These are phyloP conservation scores for Cnidoscolus chayamansa DNA, from an alignment of 441 rosid genomes.

Conservation along the genomic window DNA sequence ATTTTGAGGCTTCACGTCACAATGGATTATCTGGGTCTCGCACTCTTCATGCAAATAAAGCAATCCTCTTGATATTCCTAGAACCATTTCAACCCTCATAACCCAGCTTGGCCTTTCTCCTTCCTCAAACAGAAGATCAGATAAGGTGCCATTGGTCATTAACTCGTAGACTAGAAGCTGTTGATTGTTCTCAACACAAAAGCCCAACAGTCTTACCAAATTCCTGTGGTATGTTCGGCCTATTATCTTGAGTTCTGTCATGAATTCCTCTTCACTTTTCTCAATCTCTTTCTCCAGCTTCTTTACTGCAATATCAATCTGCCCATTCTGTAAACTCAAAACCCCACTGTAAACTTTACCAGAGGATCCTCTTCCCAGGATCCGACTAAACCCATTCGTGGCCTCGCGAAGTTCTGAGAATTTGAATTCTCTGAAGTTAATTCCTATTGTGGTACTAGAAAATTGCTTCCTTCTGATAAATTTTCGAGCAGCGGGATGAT, in stretches of 20 bases:
- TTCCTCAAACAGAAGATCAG: slow-evolving; percentile 20
- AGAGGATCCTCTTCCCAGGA: slow-evolving; percentile 32
- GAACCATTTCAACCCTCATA: slow-evolving; percentile 22
- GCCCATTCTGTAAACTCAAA: slow-evolving; percentile 8
- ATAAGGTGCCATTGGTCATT: slow-evolving; percentile 26
- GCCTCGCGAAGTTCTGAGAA: slow-evolving; percentile 25
- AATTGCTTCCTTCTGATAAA: not conserved
- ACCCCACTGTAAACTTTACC: slow-evolving; percentile 29
- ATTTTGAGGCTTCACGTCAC: slow-evolving; percentile 37
- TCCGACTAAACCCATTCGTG: slow-evolving; percentile 22
- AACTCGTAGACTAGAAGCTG: slow-evolving; percentile 27
- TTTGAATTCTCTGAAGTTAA: slow-evolving; percentile 30
- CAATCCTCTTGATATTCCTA: slow-evolving; percentile 29
- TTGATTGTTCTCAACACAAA: slow-evolving; percentile 23
- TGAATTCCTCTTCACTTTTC: slow-evolving; percentile 24
- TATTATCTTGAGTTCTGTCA: slow-evolving; percentile 28
- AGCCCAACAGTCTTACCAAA: slow-evolving; percentile 28
- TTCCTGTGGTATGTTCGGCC: slow-evolving; percentile 29
- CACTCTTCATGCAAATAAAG: slow-evolving; percentile 35
- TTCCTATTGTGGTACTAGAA: slow-evolving; percentile 15
- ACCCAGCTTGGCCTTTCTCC: slow-evolving; percentile 26
- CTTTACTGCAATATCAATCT: slow-evolving; percentile 26
- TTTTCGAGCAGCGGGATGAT: slow-evolving; percentile 23
- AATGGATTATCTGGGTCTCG: slow-evolving; percentile 30
- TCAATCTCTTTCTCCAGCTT: slow-evolving; percentile 22